Base-by-base conservation (phyloP, 768 basidiomycete genomes). In the Rhodotorula diobovata region DNA sequence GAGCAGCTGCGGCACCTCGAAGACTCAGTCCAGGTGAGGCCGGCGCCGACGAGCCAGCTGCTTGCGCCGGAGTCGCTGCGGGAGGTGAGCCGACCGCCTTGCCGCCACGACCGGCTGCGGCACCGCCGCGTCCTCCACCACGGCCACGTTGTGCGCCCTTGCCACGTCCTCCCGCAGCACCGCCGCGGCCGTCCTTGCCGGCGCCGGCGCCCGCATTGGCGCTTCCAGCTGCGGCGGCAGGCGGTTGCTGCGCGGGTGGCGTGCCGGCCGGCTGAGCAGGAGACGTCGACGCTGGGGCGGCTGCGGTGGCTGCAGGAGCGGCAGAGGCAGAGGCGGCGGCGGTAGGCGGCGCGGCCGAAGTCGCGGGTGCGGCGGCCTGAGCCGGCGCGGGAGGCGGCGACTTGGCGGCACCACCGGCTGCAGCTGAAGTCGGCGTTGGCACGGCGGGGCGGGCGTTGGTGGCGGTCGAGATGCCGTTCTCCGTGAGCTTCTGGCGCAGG, bases 121-220 rank as follows among this genome's bases (percentile, higher is more conserved):
- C 67, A 3, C 76, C 77, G 4, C 68, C 34, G 0, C 77, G 76
- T 25, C 77, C 79, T 12, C 76, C 81, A 15, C 82, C 83, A 48
- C 81, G 79, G 54, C 80, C 77, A 45, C 30, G 74, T 2, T 79
- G 51, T 0, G n/a, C 1, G 34, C 81, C 80, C 2, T 78, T 73
- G 10, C 76, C 77, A 8, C 68, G 32, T 0, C 77, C 76, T 15
- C 76, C 81, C 3, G 78, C 80, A 7, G 82, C 83, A 48, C 81
- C 79, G 54, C 80, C 78, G 37, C n/a, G 74, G 2, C 79, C 58
- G 21, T 43, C 41, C 41, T 43, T 7, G 41, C 34, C 0, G 1
- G 79, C 81, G 34, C 80, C 79, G 4, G 77, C 77, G 8, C 54
- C 48, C 2, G 35, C 60, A 39, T 34, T 58, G 25, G 76, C 70